Evolutionary conservation across 371 early-diverging fungal genomes (phyloP), one percentile per base, ranked within the genome.

Genomic region (Saksenaea vasiformis): DNA sequence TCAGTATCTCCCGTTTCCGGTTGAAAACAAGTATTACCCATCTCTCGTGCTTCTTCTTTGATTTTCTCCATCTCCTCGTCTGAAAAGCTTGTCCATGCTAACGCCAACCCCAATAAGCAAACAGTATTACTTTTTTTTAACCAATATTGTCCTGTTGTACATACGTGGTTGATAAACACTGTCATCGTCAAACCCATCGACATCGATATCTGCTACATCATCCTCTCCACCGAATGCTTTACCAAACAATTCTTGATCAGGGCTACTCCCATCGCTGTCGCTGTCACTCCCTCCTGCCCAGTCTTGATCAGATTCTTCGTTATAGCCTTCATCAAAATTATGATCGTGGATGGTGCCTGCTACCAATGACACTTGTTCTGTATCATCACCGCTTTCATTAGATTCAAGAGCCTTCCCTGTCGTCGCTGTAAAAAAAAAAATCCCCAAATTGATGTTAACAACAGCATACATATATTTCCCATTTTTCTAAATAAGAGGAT

Each of bases 261-360:
- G 37, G 24, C 56, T 60, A n/a, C 58, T 59, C 13, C 36, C 51
- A 24, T 58, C 62, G 27, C 69, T 65, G 10, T 62, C 72, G 39
- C 61, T 63, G 28, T 62, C 58, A 41, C 58, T 62, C 22, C 66
- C 72, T 34, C 69, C 65, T 24, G 62, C 71, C 82, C 82, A 82
- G 37, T 82, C 82, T 41, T 71, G 74, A 66, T 82, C 82, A 0
- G 79, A 77, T 41, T 82, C 82, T 56, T 79, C 82, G 55, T 79
- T 76, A 26, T 79, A 77, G 14, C 70, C 71, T 11, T 74, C 78
- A 15, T 76, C 69, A 58, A 69, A 65, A n/a, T 65, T 56, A 15
- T 62, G 60, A 61, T 72, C 59, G 35, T 56, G 58, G 28, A 68
- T 63, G 17, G 58, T 59, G 22, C 51, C 51, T 0, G 27, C 8